These are phyloP conservation scores for Paramecium pentaurelia DNA, from an alignment of 73 alveolate species.

Conservation along the genomic window DNA sequence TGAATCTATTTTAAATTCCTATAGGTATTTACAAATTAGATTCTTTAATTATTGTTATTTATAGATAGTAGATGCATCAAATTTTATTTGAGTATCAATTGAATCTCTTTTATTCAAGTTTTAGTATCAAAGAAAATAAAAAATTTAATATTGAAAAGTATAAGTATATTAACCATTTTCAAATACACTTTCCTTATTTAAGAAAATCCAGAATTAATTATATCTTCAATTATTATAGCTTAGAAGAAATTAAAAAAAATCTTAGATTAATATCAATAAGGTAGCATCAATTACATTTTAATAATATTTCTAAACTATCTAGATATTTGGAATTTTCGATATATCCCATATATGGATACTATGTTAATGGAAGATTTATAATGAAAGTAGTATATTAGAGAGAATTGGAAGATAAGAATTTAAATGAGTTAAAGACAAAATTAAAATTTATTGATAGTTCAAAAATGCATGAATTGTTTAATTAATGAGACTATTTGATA, in stretches of 20 bases:
- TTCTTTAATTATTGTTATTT: neutral
- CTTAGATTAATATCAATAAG: neutral
- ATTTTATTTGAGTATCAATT: neutral
- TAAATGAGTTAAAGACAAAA: neutral
- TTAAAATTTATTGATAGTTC: neutral
- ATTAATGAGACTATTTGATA: neutral
- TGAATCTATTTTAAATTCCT: neutral
- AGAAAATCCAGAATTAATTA: neutral
- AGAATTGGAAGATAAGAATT: neutral
- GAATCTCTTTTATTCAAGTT: neutral
- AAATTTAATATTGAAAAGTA: neutral
- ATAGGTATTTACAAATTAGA: neutral
- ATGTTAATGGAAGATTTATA: neutral
- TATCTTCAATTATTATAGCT: neutral
- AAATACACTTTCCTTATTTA: neutral
- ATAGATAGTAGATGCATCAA: neutral
- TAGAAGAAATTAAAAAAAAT: neutral
- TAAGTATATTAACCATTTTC: neutral
- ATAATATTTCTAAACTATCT: neutral
- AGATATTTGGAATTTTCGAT: neutral
- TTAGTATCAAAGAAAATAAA: neutral
- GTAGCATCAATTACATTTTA: neutral
- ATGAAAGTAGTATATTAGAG: neutral
- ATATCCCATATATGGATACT: neutral
- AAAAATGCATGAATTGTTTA: neutral